Evolutionary conservation across 805 yeast species (phyloP).

Genomic region (Cyberlindnera veronae): DNA sequence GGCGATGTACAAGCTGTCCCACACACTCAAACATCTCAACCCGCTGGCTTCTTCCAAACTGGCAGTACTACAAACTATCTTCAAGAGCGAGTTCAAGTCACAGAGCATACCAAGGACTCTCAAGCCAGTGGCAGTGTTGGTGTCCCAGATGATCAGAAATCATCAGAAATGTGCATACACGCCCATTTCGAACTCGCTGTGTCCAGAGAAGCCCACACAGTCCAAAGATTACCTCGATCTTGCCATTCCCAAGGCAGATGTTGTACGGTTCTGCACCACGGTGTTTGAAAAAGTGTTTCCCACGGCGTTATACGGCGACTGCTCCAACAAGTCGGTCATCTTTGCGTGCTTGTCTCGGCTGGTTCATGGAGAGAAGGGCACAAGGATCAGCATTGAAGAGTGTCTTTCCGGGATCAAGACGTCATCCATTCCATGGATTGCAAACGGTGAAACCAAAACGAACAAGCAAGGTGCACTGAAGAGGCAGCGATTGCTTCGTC

Average conservation of each 20-base stretch:
- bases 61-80: slow-evolving; percentile 7
- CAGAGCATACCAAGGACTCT: slow-evolving; percentile 24
- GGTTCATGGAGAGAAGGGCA: slow-evolving; percentile 37
- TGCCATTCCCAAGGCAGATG: slow-evolving; percentile 31
- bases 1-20: slow-evolving; percentile 15
- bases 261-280: slow-evolving; percentile 40
- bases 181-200: slow-evolving; percentile 34
- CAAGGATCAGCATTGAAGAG: slow-evolving; percentile 31
- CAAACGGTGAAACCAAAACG: slow-evolving; percentile 31
- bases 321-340: slow-evolving; percentile 42
- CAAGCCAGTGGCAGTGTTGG: slow-evolving; percentile 16
- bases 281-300: slow-evolving; percentile 51
- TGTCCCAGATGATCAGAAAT: slow-evolving; percentile 26
- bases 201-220: slow-evolving; percentile 22
- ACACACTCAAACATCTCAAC: neutral
- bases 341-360: slow-evolving; percentile 34
- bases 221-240: slow-evolving; percentile 29
- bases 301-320: slow-evolving; percentile 47
- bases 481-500: slow-evolving; percentile 34
- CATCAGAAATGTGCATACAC: slow-evolving; percentile 36
- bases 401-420: slow-evolving; percentile 37
- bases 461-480: slow-evolving; percentile 41
- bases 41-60: slow-evolving; percentile 13
- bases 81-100: slow-evolving; percentile 19
- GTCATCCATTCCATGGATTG: slow-evolving; percentile 55